Conservation (phyloP, 257 asterid species). For the Paulownia fortunei region DNA sequence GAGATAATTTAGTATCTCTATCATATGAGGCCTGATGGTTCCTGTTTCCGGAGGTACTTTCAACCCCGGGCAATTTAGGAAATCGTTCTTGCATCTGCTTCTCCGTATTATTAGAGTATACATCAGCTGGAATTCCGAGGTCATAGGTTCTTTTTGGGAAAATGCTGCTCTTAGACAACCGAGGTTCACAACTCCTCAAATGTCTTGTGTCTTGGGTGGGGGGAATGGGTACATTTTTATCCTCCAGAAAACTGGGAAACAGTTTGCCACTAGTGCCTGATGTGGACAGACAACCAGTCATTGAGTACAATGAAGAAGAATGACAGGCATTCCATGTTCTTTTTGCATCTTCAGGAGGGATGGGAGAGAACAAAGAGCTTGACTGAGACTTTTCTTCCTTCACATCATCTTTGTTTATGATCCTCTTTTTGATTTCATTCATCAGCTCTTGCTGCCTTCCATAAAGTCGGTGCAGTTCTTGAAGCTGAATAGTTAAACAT, state of each 20-base stretch:
- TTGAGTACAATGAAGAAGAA: constrained; percentile 36
- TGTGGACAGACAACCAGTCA: constrained; percentile 31
- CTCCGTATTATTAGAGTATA: neutral
- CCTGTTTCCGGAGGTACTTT: constrained; percentile 17
- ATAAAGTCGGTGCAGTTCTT: constrained; percentile 83
- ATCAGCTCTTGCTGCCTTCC: constrained; percentile 71
- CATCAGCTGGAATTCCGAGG: constrained; percentile 40
- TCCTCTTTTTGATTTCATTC: constrained; percentile 50
- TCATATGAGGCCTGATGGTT: constrained; percentile 16
- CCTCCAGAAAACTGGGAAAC: constrained; percentile 30
- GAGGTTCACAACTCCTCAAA: constrained; percentile 25
- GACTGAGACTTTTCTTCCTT: constrained; percentile 38
- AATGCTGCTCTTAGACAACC: constrained; percentile 18
- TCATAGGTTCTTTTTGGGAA: constrained; percentile 27
- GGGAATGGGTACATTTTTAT: constrained; percentile 22
- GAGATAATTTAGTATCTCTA: constrained; percentile 31
- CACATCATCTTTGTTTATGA: constrained; percentile 18
- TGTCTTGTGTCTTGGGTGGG: constrained; percentile 9
- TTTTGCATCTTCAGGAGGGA: constrained; percentile 34
- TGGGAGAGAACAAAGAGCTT: constrained; percentile 26
- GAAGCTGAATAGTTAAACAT: constrained; percentile 54
- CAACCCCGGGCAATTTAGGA: constrained; percentile 23
- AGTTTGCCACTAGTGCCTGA: constrained; percentile 20
- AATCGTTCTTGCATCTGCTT: constrained; percentile 14
- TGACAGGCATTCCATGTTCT: constrained; percentile 34